Conservation (phyloP, 2,329 filamentous ascomycete species). For the Fusarium kyushuense region DNA sequence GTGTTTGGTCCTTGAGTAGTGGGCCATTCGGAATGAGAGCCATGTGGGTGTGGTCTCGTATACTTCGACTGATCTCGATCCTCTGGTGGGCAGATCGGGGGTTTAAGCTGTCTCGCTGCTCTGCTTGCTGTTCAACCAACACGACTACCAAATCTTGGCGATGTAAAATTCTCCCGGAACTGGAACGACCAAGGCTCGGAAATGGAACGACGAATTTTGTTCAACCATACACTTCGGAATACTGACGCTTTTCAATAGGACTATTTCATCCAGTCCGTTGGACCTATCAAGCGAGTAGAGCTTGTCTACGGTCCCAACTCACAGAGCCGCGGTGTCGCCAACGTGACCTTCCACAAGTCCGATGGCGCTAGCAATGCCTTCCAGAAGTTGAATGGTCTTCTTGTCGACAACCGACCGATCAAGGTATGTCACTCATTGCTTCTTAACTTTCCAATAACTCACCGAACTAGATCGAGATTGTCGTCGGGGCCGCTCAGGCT, state of each 20-base stretch:
- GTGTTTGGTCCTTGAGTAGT: constrained; percentile 37
- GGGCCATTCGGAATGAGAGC: constrained; percentile 32
- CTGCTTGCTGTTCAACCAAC: constrained; percentile 46
- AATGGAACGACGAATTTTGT: constrained; percentile 48
- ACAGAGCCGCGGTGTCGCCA: constrained; percentile 90
- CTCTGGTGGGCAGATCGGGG: constrained; percentile 12
- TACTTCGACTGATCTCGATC: constrained; percentile 11
- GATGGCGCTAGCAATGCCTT: constrained; percentile 89
- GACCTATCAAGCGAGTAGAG: constrained; percentile 89
- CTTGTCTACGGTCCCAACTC: constrained; percentile 94
- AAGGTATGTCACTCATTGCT: constrained; percentile 69
- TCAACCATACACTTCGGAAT: constrained; percentile 54
- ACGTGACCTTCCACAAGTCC: constrained; percentile 84
- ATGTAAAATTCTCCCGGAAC: constrained; percentile 46
- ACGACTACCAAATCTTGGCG: constrained; percentile 39
- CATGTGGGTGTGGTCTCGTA: constrained; percentile 26
- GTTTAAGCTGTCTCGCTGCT: constrained; percentile 47
- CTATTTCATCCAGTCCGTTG: constrained; percentile 91
- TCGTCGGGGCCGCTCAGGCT: constrained; percentile 81
- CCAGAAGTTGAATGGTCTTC: constrained; percentile 84
- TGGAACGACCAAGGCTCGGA: constrained; percentile 51
- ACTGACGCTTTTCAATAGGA: constrained; percentile 88
- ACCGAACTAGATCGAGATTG: constrained; percentile 81
- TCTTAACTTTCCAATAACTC: constrained; percentile 28
- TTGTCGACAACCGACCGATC: constrained; percentile 90